Evolutionary conservation across 176 grass and related monocot genomes (phyloP).

Genomic region (Cenchrus purpureus): DNA sequence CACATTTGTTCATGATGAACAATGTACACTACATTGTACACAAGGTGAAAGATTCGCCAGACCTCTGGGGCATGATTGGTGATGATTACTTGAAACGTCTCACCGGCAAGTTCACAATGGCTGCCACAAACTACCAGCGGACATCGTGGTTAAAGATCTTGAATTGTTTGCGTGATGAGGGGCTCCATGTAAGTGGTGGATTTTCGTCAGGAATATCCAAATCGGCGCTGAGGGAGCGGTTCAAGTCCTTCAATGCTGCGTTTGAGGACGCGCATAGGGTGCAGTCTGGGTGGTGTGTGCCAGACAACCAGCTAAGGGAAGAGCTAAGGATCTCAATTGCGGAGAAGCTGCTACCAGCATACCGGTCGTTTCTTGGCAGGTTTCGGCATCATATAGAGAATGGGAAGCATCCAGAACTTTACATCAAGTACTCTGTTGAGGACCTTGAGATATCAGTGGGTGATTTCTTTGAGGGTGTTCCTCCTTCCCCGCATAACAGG

Average conservation of each 20-base stretch:
- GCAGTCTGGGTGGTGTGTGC: constrained; percentile 78
- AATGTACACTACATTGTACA: constrained; percentile 93
- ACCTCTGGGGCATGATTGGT: constrained; percentile 80
- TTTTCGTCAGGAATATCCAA: constrained; percentile 87
- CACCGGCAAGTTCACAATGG: constrained; percentile 65
- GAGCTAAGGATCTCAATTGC: constrained; percentile 90
- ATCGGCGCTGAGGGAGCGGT: constrained; percentile 75
- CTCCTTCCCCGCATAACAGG: constrained; percentile 56
- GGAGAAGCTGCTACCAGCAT: constrained; percentile 89
- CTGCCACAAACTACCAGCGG: constrained; percentile 72
- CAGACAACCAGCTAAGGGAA: constrained; percentile 78
- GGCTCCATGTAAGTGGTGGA: constrained; percentile 81
- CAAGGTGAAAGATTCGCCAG: constrained; percentile 81
- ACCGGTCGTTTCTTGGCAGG: constrained; percentile 84
- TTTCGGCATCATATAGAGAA: constrained; percentile 93
- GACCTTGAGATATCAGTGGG: constrained; percentile 70
- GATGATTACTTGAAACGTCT: constrained; percentile 81
- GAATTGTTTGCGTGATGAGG: constrained; percentile 81
- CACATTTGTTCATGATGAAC: constrained; percentile 89
- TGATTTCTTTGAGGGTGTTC: constrained; percentile 79
- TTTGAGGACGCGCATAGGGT: constrained; percentile 84
- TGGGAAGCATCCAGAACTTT: constrained; percentile 83
- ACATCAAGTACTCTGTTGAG: constrained; percentile 90
- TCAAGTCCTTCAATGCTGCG: constrained; percentile 80
- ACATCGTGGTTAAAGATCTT: constrained; percentile 73